phyloP scores from a whole-genome alignment of 2,329 filamentous ascomycete species.

The Sordariomycetes sp. region DNA sequence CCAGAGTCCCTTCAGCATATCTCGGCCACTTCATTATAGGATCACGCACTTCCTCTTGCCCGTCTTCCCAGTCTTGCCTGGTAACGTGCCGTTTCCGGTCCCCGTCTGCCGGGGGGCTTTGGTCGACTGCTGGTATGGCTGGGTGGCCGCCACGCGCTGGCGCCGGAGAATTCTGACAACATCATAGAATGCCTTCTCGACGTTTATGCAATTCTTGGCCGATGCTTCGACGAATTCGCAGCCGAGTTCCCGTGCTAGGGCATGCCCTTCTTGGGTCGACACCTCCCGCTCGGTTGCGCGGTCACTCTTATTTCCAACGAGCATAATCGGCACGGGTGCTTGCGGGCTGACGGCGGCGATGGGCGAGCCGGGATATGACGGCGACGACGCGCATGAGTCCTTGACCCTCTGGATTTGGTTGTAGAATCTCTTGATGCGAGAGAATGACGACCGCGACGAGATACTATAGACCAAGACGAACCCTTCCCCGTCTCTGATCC shows the following conservation, averaged over 20 bases:
- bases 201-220: slow-evolving; percentile 96
- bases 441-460: slow-evolving; percentile 89
- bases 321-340: slow-evolving; percentile 81
- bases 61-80: slow-evolving; percentile 12
- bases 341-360: slow-evolving; percentile 45
- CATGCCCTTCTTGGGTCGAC: slow-evolving; percentile 89
- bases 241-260: slow-evolving; percentile 78
- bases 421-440: slow-evolving; percentile 89
- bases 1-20: not conserved
- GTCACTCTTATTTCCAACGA: slow-evolving; percentile 98
- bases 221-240: slow-evolving; percentile 97
- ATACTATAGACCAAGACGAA: slow-evolving; percentile 98
- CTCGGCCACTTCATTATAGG: slow-evolving; percentile 18
- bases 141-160: slow-evolving; percentile 41
- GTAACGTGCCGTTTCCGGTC: slow-evolving; percentile 13
- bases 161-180: slow-evolving; percentile 83
- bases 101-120: not conserved
- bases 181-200: slow-evolving; percentile 97
- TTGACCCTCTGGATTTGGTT: slow-evolving; percentile 96
- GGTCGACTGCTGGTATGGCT: slow-evolving; percentile 6
- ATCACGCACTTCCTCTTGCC: slow-evolving; percentile 20
- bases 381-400: slow-evolving; percentile 69
- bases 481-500: slow-evolving; percentile 95
- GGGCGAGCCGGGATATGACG: slow-evolving; percentile 64
- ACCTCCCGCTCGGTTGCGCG: slow-evolving; percentile 91